Base-by-base conservation (phyloP, 331 rosid species). In the Malus hybrid region DNA sequence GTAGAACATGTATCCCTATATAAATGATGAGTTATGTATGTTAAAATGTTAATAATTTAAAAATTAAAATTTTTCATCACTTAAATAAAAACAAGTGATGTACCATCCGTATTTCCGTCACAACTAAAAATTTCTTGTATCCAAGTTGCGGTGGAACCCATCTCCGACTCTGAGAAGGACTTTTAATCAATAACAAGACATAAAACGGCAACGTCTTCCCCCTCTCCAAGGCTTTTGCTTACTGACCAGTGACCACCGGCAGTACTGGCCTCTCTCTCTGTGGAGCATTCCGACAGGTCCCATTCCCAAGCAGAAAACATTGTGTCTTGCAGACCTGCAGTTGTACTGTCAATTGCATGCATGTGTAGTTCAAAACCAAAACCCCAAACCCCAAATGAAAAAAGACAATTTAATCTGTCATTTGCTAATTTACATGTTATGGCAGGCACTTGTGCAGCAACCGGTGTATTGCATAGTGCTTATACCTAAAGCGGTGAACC, bases 251-350 rank as follows among this genome's bases (percentile, higher is more conserved):
- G 42, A 42, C 12, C 36, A 16, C 59, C 1, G 69, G 44, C 7
- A 11, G 4, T 5, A 11, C 34, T 10, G 65, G 32, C 14, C 66
- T 7, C 73, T 3, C 12, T 39, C 12, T 39, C 12, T 9, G 1
- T 24, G 74, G 75, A 44, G 46, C 48, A 18, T 70, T 42, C n/a
- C 32, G 13, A 20, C 3, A 55, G 67, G 11, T 29, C 29, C 42
- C 68, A 24, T 32, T 8, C 55, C 34, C n/a, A 22, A 57, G 28
- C 76, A 39, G 69, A 61, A 61, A 73, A 42, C 24, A 42, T 39
- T 16, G 42, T 73, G 42, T 42, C 69, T 10, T 73, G 77, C 69
- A 60, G 69, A 73, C 77, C 3, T 73, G 69, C 69, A 39, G 18
- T 22, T 39, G 55, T 34, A 33, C 39, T 14, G 69, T 61, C 69